Conservation (phyloP, 495 filamentous ascomycete species). For the Daldinia grandis region DNA sequence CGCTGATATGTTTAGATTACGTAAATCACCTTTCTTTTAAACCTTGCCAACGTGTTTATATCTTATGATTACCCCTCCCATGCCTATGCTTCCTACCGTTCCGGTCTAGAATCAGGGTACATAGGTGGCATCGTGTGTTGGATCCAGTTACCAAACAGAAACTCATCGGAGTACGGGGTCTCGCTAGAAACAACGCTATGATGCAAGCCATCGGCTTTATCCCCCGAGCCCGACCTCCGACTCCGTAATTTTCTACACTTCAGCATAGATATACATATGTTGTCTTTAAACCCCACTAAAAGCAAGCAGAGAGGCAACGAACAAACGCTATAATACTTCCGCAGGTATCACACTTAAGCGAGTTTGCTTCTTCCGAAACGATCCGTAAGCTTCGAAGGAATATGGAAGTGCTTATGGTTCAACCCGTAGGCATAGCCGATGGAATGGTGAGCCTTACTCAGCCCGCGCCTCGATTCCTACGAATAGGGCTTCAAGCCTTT, state of each 20-base stretch:
- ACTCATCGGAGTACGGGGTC: neutral
- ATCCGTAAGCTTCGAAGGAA: neutral
- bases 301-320: neutral
- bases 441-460: constrained; percentile 15
- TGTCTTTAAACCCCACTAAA: constrained; percentile 1
- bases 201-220: neutral
- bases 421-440: neutral
- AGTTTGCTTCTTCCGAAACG: neutral
- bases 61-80: neutral
- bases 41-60: neutral
- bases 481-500: neutral
- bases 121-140: neutral
- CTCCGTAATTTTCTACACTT: neutral
- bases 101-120: neutral
- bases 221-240: neutral
- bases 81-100: neutral
- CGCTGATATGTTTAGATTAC: neutral
- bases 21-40: neutral
- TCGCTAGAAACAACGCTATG: neutral
- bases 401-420: neutral
- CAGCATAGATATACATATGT: neutral
- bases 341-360: neutral
- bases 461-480: constrained; percentile 1
- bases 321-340: neutral
- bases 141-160: neutral